Base-by-base conservation (phyloP, 148 eudicot genomes). In the Persicaria maculosa region DNA sequence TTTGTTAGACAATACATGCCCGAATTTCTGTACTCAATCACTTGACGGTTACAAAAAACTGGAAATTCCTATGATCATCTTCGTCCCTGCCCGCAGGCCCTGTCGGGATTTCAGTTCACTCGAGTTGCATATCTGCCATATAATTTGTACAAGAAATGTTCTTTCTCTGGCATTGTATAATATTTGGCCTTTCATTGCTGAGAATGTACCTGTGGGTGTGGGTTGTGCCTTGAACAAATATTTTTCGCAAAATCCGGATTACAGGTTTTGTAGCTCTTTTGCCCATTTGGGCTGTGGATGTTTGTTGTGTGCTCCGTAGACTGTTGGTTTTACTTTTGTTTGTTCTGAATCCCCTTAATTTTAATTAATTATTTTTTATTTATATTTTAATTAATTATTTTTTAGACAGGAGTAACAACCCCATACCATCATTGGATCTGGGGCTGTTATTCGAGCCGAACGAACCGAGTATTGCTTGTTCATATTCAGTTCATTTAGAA, bases 101-200 rank as follows among this genome's bases (percentile, higher is more conserved):
- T 47, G 53, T 47, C 22, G 52, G 73, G 50, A 71, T 31, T 47
- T 20, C 14, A 47, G 47, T 71, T 31, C 44, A 25, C 14, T 40
- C 47, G 47, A 65, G 70, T 65, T 65, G 70, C 46, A 12, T 62
- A 12, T 44, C 68, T 62, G 68, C 2, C 11, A 36, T 58, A 11
- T 58, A 11, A 40, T 7, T 15, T 64, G 17, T 36, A 40, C 14
- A 31, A 36, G 69, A 31, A 64, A 64, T 64, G 62, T 57, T 17
- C 17, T 31, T 36, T 17, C 69, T 31, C 69, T 64, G 14, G 69
- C 47, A 65, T 65, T 65, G 70, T 65, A 65, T 65, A 65, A 65
- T 65, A 36, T 65, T 65, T 36, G 70, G 19, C 70, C 40, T 65
- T 65, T 14, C 70, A 36, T 65, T 65, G 70, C 70, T 12, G 14